Evolutionary conservation across 1,139 yeast species (phyloP).

Genomic region (Zygosaccharomyces pseudobailii): DNA sequence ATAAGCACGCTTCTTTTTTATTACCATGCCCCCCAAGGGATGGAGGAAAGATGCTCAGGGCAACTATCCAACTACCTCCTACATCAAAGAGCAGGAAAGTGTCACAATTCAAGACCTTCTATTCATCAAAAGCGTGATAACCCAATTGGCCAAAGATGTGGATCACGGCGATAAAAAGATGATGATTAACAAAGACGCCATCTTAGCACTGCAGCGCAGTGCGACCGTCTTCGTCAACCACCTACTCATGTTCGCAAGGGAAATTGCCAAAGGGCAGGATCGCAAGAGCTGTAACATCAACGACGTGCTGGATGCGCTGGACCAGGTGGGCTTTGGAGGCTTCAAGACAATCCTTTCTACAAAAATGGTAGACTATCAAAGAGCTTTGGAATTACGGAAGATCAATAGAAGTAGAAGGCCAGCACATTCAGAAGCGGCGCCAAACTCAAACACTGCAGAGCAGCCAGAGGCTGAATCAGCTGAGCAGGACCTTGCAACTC

Average conservation of each 20-base stretch:
- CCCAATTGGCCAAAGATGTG: constrained; percentile 51
- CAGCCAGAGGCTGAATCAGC: constrained; percentile 16
- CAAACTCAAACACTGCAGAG: constrained; percentile 25
- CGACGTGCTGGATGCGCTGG: constrained; percentile 58
- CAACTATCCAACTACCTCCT: constrained; percentile 45
- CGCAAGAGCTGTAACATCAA: constrained; percentile 63
- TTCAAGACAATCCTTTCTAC: constrained; percentile 34
- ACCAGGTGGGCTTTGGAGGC: constrained; percentile 46
- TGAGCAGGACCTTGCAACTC: background rate
- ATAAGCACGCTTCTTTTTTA: background rate
- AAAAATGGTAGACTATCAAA: constrained; percentile 30
- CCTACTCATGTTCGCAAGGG: constrained; percentile 58
- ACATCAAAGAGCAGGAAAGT: constrained; percentile 47
- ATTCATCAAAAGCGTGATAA: constrained; percentile 61
- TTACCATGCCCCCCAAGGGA: constrained; percentile 70
- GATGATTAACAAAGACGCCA: constrained; percentile 59
- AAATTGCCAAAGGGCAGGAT: constrained; percentile 45
- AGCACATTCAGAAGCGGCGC: constrained; percentile 22
- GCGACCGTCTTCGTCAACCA: constrained; percentile 73
- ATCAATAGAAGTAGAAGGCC: constrained; percentile 10
- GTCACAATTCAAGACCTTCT: constrained; percentile 64
- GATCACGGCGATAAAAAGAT: constrained; percentile 32
- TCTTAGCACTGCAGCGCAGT: constrained; percentile 61
- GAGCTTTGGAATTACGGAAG: constrained; percentile 24
- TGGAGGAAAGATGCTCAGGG: constrained; percentile 77